Evolutionary conservation across 2,329 filamentous ascomycete species (phyloP).

Genomic region (Neodidymelliopsis sp.): DNA sequence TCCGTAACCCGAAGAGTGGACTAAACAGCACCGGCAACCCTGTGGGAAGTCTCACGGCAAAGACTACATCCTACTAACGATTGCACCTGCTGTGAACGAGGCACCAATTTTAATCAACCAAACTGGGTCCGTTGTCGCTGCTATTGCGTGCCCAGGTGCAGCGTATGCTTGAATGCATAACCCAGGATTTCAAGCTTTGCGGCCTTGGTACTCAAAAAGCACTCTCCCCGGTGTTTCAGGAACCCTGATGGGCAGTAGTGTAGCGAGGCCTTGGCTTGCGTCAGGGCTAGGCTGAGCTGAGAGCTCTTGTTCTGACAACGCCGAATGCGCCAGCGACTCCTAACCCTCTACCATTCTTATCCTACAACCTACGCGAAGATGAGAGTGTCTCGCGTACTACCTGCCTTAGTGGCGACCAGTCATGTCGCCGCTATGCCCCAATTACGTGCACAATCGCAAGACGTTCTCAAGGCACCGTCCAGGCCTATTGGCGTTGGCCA

Average conservation of each 20-base stretch:
- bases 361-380: slow-evolving; percentile 14
- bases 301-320: neutral
- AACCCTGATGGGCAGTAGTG: slow-evolving; percentile 7
- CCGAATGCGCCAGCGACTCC: slow-evolving; percentile 9
- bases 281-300: slow-evolving; percentile 8
- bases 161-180: neutral
- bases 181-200: slow-evolving; percentile 2
- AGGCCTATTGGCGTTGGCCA: slow-evolving; percentile 52
- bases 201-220: neutral
- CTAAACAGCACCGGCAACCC: neutral
- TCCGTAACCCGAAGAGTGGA: slow-evolving; percentile 1
- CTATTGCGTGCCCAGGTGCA: too few relatives aligned
- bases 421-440: slow-evolving; percentile 27
- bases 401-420: slow-evolving; percentile 21
- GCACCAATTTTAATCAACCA: too few relatives aligned
- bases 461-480: slow-evolving; percentile 22
- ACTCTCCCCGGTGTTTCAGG: slow-evolving; percentile 10
- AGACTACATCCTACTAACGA: too few relatives aligned
- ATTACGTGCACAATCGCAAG: slow-evolving; percentile 26
- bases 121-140: too few relatives aligned
- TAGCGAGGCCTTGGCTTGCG: slow-evolving; percentile 13
- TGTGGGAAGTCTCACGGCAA: neutral
- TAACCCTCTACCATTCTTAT: slow-evolving; percentile 6
- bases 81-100: too few relatives aligned
- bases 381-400: slow-evolving; percentile 26